Evolutionary conservation across 306 rosid genomes (phyloP), one percentile per base, ranked within the genome.

Genomic region (Begonia loranthoides): DNA sequence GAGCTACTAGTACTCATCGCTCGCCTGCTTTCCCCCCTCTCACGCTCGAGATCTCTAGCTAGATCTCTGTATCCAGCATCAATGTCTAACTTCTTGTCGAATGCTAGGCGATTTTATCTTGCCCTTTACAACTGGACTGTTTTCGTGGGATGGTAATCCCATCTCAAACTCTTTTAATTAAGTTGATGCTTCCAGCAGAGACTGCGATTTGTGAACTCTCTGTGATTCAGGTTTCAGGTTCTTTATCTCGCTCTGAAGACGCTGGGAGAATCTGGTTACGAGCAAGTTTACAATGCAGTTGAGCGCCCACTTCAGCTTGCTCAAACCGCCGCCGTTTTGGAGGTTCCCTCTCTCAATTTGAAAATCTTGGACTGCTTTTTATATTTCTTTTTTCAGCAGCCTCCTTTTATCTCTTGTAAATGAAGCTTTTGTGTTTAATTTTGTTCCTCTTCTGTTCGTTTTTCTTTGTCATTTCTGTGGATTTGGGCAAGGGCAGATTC

Each of bases 311-410:
- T 85, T 66, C 80, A 55, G 57, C 74, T 61, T 43, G 75, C 95
- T 62, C 97, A 90, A 72, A 63, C 95, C 16, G 92, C 92, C 41
- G 95, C 97, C 19, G 55, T 78, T 41, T 40, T 82, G 62, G 95
- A 90, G 92, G 94, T 83, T 28, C 36, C 9, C 36, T 7, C 36
- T 45, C 9, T 1, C 13, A 28, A 28, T 2, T 8, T 12, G 38
- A 3, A 9, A 16, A 12, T 49, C 11, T 19, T 51, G 39, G 11
- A 16, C 9, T 54, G 46, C 34, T 45, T 16, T 15, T 40, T 66
- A 55, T 19, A 13, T 52, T 69, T 10, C 67, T 28, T 58, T 69
- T 28, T 28, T 28, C 34, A 6, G 34, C 34, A 28, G 34, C 3
- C 34, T 28, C 4, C 2, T 28, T 28, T 28, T 22, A 4, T 28